phyloP scores from a whole-genome alignment of 805 yeast species.

The Komagataella pseudopastoris region DNA sequence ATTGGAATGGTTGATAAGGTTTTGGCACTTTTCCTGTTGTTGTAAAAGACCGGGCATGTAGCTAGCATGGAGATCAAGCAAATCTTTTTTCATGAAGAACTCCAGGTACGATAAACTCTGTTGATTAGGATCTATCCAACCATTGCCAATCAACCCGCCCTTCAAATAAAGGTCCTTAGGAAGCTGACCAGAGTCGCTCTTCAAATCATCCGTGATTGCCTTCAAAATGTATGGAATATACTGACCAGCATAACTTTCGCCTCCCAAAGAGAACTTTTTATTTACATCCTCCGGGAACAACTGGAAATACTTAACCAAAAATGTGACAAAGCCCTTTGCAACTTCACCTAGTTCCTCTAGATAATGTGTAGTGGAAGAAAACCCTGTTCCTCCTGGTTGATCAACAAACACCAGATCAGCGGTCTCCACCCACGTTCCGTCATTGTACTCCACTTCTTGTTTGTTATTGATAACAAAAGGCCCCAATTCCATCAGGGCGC shows the following conservation, averaged over 20 bases:
- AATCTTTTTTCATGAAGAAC: constrained; percentile 42
- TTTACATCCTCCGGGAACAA: constrained; percentile 5
- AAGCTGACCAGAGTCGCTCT: constrained; percentile 8
- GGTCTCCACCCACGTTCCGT: constrained; percentile 74
- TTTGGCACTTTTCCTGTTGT: constrained; percentile 50
- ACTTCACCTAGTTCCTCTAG: constrained; percentile 44
- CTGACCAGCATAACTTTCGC: constrained; percentile 96
- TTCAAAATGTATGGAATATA: constrained; percentile 82
- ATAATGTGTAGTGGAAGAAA: constrained; percentile 47
- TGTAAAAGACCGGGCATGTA: constrained; percentile 25
- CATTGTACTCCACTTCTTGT: constrained; percentile 33
- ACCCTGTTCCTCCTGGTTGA: constrained; percentile 94
- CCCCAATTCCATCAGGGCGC: constrained; percentile 86
- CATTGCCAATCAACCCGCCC: constrained; percentile 78
- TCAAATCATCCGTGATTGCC: constrained; percentile 36
- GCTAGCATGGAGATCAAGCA: constrained; percentile 17
- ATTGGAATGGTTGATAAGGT: constrained; percentile 23
- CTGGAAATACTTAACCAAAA: constrained; percentile 42
- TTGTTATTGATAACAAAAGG: constrained; percentile 55
- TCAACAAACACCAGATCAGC: constrained; percentile 80
- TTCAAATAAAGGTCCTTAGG: constrained; percentile 26
- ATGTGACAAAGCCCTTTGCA: constrained; percentile 46
- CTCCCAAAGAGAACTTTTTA: constrained; percentile 68
- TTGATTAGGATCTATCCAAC: constrained; percentile 82
- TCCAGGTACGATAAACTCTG: constrained; percentile 78